A percentile compares a stretch with the other conserved stretches of the same genome.
Conservation (phyloP, 1,139 yeast genomes). For the Pichia inconspicua region DNA sequence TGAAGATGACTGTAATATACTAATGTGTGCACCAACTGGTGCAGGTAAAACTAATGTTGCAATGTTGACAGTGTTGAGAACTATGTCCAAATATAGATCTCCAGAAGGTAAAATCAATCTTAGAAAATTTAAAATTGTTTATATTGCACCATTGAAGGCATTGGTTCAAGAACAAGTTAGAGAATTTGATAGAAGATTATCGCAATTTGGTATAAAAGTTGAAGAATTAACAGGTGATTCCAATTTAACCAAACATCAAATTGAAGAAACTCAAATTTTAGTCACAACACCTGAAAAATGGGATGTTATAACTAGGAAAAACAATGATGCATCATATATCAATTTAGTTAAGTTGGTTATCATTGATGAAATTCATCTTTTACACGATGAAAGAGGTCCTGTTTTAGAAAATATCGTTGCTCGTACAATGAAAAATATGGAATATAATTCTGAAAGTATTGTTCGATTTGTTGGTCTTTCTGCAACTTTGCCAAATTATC, state of each 20-base stretch:
- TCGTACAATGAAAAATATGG: conserved; percentile 47
- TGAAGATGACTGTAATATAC: conserved; percentile 56
- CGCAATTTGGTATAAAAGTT: conserved; percentile 62
- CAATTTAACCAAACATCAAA: conserved; percentile 67
- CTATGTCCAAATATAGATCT: conserved; percentile 49
- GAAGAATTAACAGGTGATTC: conserved; percentile 91
- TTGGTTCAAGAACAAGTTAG: conserved; percentile 92
- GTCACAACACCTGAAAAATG: conserved; percentile 82
- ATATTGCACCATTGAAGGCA: conserved; percentile 91
- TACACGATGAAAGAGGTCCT: conserved; percentile 95
- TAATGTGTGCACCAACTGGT: conserved; percentile 96
- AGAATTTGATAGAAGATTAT: conserved; percentile 68
- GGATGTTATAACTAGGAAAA: conserved; percentile 90
- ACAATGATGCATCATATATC: conserved; percentile 54
- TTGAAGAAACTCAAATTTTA: conserved; percentile 69
- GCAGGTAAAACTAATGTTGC: conserved; percentile 98
- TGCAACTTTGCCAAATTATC: conserved; percentile 88
- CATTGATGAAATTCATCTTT: conserved; percentile 86
- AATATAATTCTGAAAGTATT: conserved; percentile 34
- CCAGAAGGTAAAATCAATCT: conserved; percentile 43
- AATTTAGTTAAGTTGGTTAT: conserved; percentile 65
- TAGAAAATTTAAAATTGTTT: conserved; percentile 67
- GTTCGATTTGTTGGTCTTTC: conserved; percentile 80
- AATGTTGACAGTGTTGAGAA: conserved; percentile 61
- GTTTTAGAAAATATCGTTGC: conserved; percentile 85